Evolutionary conservation across 129 eudicot species (phyloP).

Genomic region (Kitagawia praeruptora): DNA sequence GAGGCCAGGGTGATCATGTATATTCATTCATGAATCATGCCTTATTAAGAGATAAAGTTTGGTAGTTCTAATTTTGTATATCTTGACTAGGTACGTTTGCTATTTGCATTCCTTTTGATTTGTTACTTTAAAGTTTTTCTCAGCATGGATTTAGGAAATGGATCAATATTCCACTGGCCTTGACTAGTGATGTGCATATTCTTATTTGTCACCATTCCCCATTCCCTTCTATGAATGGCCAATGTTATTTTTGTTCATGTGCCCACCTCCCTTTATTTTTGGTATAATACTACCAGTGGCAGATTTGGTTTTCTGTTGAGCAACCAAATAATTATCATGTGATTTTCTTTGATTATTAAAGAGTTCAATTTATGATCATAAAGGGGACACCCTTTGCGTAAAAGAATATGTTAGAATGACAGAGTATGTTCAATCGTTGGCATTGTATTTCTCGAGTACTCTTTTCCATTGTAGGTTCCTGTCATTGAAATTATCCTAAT

Average conservation of each 20-base stretch:
- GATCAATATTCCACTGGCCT: constrained; percentile 7
- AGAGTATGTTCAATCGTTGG: neutral
- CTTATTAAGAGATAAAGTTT: too few relatives aligned
- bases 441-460: too few relatives aligned
- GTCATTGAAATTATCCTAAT: neutral
- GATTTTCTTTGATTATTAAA: neutral
- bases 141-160: neutral
- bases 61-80: neutral
- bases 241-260: neutral
- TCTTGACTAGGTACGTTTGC: neutral
- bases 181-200: constrained; percentile 31
- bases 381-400: neutral
- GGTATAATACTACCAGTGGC: neutral
- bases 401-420: neutral
- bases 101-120: neutral
- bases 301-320: neutral
- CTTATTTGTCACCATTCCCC: constrained; percentile 2
- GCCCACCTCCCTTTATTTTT: neutral
- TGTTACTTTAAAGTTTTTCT: neutral
- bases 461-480: too few relatives aligned
- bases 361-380: neutral
- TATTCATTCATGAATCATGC: neutral
- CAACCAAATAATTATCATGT: neutral
- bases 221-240: neutral
- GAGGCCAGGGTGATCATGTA: neutral